Evolutionary conservation across 1,284 basidiomycete genomes (phyloP), one percentile per base, ranked within the genome.

Genomic region (Trichosporon coremiiforme): DNA sequence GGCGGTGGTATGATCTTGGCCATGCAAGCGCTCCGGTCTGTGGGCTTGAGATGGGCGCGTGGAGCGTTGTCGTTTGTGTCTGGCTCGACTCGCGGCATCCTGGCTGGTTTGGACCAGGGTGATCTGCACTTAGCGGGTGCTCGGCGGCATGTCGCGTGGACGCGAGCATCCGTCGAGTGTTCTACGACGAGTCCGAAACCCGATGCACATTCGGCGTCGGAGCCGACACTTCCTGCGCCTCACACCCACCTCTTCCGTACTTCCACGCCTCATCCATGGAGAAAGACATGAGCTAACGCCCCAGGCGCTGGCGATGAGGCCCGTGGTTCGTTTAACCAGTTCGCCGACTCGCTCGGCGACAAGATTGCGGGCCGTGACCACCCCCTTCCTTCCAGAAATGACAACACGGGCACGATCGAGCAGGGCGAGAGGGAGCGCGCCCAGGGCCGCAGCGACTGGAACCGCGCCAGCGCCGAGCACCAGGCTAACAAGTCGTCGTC

Each of bases 291-390:
- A n/a, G 57, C 57, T 60, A 17, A 60, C 29, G 15, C 8, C 8
- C 0, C 57, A 60, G 57, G 57, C 13, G 29, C 29, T 9, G 57
- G 57, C 17, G 57, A 60, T 31, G 57, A 60, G 57, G 57, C 57
- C 15, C 57, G 57, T 25, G 57, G 57, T 31, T 60, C 57, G 2
- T 60, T 60, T 31, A 60, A 60, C 57, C 57, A 60, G 57, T 60
- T 60, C 31, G 57, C 57, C 15, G 57, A 60, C 57, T 31, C 57
- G 57, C 57, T 60, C 31, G 57, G 57, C 57, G 57, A 60, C 31
- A 60, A 60, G 57, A 60, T 60, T 13, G 57, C 57, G 0, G 57
- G 57, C 57, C 57, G 57, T 22, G 15, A 31, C 29, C 31, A 33
- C 29, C 57, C 57, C 13, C 57, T 33, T 4, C 31, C 29, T 15